These are phyloP conservation scores for Candida glucosophila DNA, from an alignment of 1,139 yeast species.

Conservation along the genomic window DNA sequence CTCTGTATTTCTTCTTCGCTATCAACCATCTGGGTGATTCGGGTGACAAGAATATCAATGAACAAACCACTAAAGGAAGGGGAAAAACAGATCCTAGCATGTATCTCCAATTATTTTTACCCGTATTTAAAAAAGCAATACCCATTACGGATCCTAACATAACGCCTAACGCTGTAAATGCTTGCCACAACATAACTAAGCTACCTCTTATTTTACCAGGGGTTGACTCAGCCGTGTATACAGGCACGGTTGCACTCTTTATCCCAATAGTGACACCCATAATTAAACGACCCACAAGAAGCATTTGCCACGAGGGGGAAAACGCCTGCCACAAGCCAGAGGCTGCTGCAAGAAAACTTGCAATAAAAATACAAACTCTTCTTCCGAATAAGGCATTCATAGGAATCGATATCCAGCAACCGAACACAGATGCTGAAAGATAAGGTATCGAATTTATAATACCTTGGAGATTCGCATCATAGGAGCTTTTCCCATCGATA, in stretches of 20 bases:
- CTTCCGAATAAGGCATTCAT: conserved; percentile 28
- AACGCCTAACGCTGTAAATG: conserved; percentile 16
- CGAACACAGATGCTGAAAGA: conserved; percentile 52
- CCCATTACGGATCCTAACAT: conserved; percentile 16
- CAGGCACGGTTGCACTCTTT: conserved; percentile 19
- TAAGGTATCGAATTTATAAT: conserved; percentile 67
- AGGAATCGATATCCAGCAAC: conserved; percentile 62
- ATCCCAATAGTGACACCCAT: conserved; percentile 16
- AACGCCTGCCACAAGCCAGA: conserved; percentile 17
- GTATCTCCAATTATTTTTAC: conserved; percentile 14
- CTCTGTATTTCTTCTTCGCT: conserved; percentile 5
- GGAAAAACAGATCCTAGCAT: conserved; percentile 15
- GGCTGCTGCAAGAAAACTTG: conserved; percentile 11
- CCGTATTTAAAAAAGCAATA: conserved; percentile 12
- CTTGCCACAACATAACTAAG: conserved; percentile 17
- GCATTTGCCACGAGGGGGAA: conserved; percentile 10
- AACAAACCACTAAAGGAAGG: conserved; percentile 11
- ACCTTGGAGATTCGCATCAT: conserved; percentile 25
- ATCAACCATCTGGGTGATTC: conserved; percentile 41
- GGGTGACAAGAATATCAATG: conserved; percentile 17
- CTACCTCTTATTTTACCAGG: conserved; percentile 15
- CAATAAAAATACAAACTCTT: conserved; percentile 14
- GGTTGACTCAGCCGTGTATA: conserved; percentile 15
- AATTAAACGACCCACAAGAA: conserved; percentile 13
- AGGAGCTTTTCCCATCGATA: conserved; percentile 36